Percentiles rank a stretch among this genome's conserved stretches.
These are phyloP conservation scores for Fraxinus excelsior DNA, from an alignment of 257 asterid genomes.

Conservation along the genomic window DNA sequence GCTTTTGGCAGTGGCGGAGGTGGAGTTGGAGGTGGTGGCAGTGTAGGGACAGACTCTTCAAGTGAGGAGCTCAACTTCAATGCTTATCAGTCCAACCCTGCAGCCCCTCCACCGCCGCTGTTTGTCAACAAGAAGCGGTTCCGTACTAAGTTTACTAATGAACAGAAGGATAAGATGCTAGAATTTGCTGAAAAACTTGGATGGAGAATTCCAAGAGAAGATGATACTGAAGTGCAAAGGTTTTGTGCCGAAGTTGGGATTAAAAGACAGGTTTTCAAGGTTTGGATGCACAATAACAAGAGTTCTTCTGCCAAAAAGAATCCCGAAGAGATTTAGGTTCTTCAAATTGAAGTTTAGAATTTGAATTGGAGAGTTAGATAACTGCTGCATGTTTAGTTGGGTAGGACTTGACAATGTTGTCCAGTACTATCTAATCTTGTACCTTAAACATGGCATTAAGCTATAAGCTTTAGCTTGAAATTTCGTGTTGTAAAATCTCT, in stretches of 20 bases:
- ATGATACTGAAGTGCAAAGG: conserved; percentile 73
- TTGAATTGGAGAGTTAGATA: not conserved
- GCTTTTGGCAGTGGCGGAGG: conserved; percentile 40
- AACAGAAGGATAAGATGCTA: conserved; percentile 91
- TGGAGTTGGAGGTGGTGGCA: conserved; percentile 49
- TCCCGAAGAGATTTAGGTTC: conserved; percentile 19
- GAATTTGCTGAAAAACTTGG: conserved; percentile 88
- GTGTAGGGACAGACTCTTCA: conserved; percentile 72
- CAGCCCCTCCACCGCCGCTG: conserved; percentile 58
- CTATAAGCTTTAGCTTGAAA: not conserved
- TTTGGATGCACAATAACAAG: conserved; percentile 97
- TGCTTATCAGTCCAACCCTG: conserved; percentile 36
- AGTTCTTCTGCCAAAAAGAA: conserved; percentile 44
- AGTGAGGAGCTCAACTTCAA: conserved; percentile 84
- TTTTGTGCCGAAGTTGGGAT: conserved; percentile 86
- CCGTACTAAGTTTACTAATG: conserved; percentile 73
- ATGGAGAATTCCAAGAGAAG: conserved; percentile 95
- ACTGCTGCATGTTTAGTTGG: not conserved
- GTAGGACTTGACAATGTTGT: not conserved
- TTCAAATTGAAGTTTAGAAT: not conserved
- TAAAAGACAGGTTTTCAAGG: conserved; percentile 87
- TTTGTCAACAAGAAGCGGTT: conserved; percentile 59
- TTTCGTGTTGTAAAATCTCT: conserved; percentile 4
- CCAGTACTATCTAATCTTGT: not conserved
- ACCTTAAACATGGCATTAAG: not conserved